Evolutionary conservation across 2,329 filamentous ascomycete species (phyloP).

Genomic region (Aspergillus pseudoglaucus): DNA sequence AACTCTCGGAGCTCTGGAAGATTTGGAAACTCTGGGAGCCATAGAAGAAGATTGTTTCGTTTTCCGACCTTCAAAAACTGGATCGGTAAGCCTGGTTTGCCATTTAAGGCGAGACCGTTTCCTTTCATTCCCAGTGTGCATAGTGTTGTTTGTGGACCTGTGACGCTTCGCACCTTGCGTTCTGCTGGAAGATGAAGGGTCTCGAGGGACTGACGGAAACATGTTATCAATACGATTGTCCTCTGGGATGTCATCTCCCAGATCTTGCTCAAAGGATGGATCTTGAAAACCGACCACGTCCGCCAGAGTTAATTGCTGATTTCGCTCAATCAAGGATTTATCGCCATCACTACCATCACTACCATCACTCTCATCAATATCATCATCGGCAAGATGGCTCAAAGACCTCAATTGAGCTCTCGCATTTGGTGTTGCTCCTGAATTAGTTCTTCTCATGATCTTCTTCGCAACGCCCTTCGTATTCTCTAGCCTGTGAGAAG

Average conservation of each 20-base stretch:
- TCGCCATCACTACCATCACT: conserved; percentile 3
- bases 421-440: conserved; percentile 8
- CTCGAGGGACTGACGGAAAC: conserved; percentile 26
- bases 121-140: conserved; percentile 3
- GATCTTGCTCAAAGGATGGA: conserved; percentile 15
- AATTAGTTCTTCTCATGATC: conserved; percentile 19
- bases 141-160: conserved; percentile 1
- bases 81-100: conserved; percentile 33
- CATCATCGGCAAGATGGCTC: conserved; percentile 23
- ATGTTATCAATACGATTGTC: conserved; percentile 39
- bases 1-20: conserved; percentile 13
- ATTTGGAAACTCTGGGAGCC: conserved; percentile 10
- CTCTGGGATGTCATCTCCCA: conserved; percentile 31
- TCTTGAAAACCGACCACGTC: conserved; percentile 16
- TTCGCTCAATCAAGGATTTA: conserved; percentile 3
- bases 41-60: conserved; percentile 15
- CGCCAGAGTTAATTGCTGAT: conserved; percentile 9
- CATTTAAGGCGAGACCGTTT: conserved; percentile 23
- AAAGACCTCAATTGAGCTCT: conserved; percentile 10
- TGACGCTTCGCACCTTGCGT: conserved; percentile 16
- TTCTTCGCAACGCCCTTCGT: conserved; percentile 30
- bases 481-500: conserved; percentile 16
- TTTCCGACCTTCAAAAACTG: conserved; percentile 17
- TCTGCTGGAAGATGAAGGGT: conserved; percentile 7
- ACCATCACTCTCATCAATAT: conserved; percentile 21